Conservation (phyloP, 495 filamentous ascomycete species). For the Pseudoneurospora amorphoporcata region DNA sequence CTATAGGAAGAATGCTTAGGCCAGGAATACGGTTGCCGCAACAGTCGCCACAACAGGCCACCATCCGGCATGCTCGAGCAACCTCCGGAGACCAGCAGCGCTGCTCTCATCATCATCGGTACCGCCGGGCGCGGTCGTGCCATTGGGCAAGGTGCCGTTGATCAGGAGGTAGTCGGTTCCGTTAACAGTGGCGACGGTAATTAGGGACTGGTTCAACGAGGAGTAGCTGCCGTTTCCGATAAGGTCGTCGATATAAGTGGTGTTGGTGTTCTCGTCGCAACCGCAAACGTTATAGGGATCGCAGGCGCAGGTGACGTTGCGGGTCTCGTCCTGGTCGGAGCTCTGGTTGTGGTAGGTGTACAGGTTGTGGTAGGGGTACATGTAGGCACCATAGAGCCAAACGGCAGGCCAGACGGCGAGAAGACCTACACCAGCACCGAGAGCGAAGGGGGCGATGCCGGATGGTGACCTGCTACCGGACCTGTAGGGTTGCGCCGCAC, state of each 20-base stretch:
- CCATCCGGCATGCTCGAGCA: constrained; percentile 45
- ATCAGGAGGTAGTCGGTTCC: constrained; percentile 66
- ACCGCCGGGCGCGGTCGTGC: constrained; percentile 58
- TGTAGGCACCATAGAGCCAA: constrained; percentile 53
- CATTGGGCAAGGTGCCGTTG: constrained; percentile 80
- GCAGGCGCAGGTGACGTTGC: constrained; percentile 68
- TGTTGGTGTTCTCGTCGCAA: constrained; percentile 65
- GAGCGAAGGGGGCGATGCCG: constrained; percentile 46
- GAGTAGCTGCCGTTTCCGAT: constrained; percentile 54
- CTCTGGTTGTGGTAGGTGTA: constrained; percentile 53
- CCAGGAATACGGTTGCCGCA: constrained; percentile 40
- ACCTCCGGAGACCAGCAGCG: constrained; percentile 20
- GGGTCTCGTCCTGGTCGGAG: constrained; percentile 49
- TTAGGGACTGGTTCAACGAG: constrained; percentile 51
- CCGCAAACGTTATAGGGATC: constrained; percentile 60
- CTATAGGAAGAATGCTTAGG: constrained; percentile 7
- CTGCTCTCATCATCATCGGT: constrained; percentile 32
- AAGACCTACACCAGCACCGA: constrained; percentile 43
- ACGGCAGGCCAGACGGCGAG: constrained; percentile 49
- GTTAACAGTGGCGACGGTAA: constrained; percentile 57
- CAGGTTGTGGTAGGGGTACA: constrained; percentile 54
- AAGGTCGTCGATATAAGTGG: constrained; percentile 44
- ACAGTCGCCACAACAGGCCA: constrained; percentile 48
- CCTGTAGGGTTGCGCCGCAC: constrained; percentile 56
- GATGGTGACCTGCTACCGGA: constrained; percentile 46